Conservation (phyloP, 768 basidiomycete species). For the Termitomyces sp. region DNA sequence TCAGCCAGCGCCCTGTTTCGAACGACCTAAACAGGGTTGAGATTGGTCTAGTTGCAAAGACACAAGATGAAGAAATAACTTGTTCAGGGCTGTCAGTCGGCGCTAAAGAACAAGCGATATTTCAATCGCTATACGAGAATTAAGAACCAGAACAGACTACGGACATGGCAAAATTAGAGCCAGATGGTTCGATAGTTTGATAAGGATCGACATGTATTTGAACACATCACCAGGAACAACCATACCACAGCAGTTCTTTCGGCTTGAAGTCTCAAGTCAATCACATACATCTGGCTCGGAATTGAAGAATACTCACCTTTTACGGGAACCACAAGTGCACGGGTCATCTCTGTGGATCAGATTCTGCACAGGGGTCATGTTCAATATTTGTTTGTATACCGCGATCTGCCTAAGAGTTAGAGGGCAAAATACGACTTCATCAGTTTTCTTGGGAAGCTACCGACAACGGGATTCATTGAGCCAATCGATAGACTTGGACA, state of each 20-base stretch:
- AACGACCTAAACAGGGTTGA: conserved; percentile 8
- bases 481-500: background rate
- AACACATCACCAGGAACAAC: conserved; percentile 65
- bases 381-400: conserved; percentile 72
- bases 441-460: conserved; percentile 83
- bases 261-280: conserved; percentile 26
- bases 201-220: conserved; percentile 76
- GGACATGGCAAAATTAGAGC: conserved; percentile 81
- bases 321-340: conserved; percentile 67
- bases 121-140: conserved; percentile 1
- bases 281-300: background rate
- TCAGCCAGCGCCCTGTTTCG: conserved; percentile 62
- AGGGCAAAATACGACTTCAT: conserved; percentile 93
- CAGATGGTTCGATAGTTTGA: conserved; percentile 88
- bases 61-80: conserved; percentile 28
- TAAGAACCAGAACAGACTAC: conserved; percentile 1
- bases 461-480: background rate
- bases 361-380: conserved; percentile 63
- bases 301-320: conserved; percentile 40
- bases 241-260: conserved; percentile 39
- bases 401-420: conserved; percentile 65
- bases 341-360: conserved; percentile 67
- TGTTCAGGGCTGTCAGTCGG: conserved; percentile 69
- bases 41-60: background rate
- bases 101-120: conserved; percentile 35